These are phyloP conservation scores for Psophocarpus tetragonolobus DNA, from an alignment of 306 rosid genomes.

Conservation along the genomic window DNA sequence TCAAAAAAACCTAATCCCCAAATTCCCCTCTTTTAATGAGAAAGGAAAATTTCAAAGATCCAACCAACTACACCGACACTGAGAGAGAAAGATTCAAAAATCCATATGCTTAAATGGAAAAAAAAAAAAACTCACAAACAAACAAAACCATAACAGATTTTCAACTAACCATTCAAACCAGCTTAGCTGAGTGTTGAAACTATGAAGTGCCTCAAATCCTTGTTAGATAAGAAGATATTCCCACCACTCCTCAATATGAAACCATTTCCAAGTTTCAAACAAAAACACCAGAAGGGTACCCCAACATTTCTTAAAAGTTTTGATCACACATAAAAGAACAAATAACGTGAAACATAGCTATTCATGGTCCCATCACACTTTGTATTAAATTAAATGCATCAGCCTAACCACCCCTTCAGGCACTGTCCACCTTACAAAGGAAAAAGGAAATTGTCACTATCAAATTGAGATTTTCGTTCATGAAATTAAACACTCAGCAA, in stretches of 20 bases:
- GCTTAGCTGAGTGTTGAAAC: slow-evolving; percentile 23
- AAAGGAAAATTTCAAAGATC: background rate
- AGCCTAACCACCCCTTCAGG: background rate
- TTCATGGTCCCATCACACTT: background rate
- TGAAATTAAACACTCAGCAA: background rate
- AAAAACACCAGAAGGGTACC: background rate
- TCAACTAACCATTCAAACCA: slow-evolving; percentile 21
- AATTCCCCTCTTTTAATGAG: background rate
- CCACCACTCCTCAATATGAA: slow-evolving; percentile 3
- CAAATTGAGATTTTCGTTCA: background rate
- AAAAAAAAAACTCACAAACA: background rate
- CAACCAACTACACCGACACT: background rate
- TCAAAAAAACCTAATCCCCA: background rate
- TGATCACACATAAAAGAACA: background rate
- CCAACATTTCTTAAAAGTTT: background rate
- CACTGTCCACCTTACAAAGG: background rate
- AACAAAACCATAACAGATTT: background rate
- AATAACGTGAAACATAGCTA: slow-evolving; percentile 9
- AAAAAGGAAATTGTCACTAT: background rate
- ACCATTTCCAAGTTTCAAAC: background rate
- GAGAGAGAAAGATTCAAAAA: slow-evolving; percentile 10
- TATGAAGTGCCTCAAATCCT: slow-evolving; percentile 23
- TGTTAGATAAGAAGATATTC: background rate
- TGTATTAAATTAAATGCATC: background rate
- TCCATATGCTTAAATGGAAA: background rate